Evolutionary conservation across 2,329 filamentous ascomycete species (phyloP).

Genomic region (Ophiostoma novo-ulmi): DNA sequence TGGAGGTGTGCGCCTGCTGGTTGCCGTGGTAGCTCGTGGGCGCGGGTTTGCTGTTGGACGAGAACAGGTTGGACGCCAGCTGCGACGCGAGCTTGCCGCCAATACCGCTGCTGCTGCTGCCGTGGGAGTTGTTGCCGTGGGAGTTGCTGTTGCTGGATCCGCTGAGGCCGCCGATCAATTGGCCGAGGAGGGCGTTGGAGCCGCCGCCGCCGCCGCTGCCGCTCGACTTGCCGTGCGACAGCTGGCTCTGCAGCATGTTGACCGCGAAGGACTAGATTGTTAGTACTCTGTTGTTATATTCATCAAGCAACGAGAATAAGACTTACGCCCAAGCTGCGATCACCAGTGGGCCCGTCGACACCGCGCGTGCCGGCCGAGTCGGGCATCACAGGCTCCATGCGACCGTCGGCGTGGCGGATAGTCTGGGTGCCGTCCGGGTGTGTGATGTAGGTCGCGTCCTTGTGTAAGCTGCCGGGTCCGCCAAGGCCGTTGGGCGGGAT

Average conservation of each 20-base stretch:
- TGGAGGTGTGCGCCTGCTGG: conserved; percentile 38
- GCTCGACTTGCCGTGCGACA: conserved; percentile 40
- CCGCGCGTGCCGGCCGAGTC: conserved; percentile 42
- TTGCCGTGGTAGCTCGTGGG: conserved; percentile 48
- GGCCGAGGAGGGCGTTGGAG: conserved; percentile 43
- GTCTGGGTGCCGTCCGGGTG: conserved; percentile 60
- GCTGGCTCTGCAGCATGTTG: conserved; percentile 48
- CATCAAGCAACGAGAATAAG: background rate
- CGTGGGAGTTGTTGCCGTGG: conserved; percentile 24
- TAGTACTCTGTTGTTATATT: background rate
- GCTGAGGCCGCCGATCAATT: conserved; percentile 43
- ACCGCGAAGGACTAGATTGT: conserved; percentile 51
- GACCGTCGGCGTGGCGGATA: conserved; percentile 55
- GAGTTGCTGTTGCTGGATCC: conserved; percentile 31
- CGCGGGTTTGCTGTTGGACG: conserved; percentile 45
- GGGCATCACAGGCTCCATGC: conserved; percentile 54
- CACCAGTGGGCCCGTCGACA: conserved; percentile 35
- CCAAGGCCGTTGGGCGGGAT: conserved; percentile 35
- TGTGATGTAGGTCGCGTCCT: conserved; percentile 50
- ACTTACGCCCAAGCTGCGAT: conserved; percentile 61
- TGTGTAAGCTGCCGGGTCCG: conserved; percentile 25
- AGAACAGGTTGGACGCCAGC: conserved; percentile 52
- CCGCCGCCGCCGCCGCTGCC: conserved; percentile 34
- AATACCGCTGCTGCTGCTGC: conserved; percentile 33
- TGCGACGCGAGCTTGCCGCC: conserved; percentile 53